Evolutionary conservation across 2,329 filamentous ascomycete species (phyloP).

Genomic region (Calonectria henricotiae): DNA sequence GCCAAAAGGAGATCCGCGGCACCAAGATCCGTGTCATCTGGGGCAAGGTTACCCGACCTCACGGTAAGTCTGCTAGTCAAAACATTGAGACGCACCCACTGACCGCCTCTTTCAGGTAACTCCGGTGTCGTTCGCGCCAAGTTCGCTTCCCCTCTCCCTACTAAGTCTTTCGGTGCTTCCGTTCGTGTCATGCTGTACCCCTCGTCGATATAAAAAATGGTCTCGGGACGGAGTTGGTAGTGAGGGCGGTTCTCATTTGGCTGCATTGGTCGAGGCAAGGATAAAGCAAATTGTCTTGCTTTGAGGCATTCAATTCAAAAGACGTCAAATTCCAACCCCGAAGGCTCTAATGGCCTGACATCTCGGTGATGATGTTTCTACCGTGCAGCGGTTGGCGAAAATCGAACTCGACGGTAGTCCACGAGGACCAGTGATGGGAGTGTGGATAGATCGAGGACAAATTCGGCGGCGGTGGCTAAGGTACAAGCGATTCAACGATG

Average conservation of each 20-base stretch:
- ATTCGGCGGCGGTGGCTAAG: conserved; percentile 48
- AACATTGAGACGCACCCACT: conserved; percentile 37
- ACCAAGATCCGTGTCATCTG: conserved; percentile 99
- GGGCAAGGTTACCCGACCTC: conserved; percentile 97
- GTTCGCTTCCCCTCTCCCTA: conserved; percentile 96
- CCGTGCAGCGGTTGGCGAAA: conserved; percentile 47
- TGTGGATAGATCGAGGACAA: conserved; percentile 49
- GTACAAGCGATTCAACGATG: conserved; percentile 54
- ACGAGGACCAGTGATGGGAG: conserved; percentile 52
- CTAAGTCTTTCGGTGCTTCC: conserved; percentile 96
- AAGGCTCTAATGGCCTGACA: conserved; percentile 49
- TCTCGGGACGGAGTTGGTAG: conserved; percentile 74
- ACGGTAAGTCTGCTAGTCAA: conserved; percentile 75
- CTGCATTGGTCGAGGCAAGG: conserved; percentile 74
- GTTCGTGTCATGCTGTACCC: conserved; percentile 99
- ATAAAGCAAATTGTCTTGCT: conserved; percentile 69
- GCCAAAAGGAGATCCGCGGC: conserved; percentile 93
- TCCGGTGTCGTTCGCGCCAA: conserved; percentile 98
- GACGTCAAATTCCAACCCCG: conserved; percentile 62
- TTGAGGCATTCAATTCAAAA: conserved; percentile 71
- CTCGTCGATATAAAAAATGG: conserved; percentile 92
- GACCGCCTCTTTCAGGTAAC: conserved; percentile 77
- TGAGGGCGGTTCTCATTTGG: conserved; percentile 76
- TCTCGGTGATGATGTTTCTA: conserved; percentile 49
- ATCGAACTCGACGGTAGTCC: conserved; percentile 50